Base-by-base conservation (phyloP, 2,329 filamentous ascomycete genomes). In the Fusarium transvaalense region DNA sequence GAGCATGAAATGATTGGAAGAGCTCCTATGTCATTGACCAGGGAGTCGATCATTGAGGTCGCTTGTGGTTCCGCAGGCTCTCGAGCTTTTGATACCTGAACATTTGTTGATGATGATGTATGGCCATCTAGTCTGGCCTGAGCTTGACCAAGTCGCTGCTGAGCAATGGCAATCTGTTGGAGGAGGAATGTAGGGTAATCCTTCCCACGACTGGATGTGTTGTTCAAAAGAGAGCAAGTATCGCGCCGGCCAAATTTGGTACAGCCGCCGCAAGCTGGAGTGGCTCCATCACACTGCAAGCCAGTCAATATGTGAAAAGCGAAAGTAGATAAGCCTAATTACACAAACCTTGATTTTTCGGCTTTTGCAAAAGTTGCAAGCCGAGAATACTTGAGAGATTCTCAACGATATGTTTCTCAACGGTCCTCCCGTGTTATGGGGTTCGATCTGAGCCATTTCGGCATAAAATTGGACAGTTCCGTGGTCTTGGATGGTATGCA, bases 311-410 rank as follows among this genome's bases (percentile, higher is more conserved):
- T 17, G 1, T 6, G 1, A 10, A 2, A 2, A 6, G 2, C 4
- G 3, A 5, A 10, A 2, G 3, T 2, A 15, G 13, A 13, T 4
- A 17, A 3, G 12, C 2, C 5, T 1, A 1, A 5, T 15, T 1
- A 3, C 0, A 7, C 10, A 1, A 6, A 63, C 60, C 42, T 63
- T 63, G 15, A 48, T 63, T 35, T 63, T 63, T 10, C 60, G 31
- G 27, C 31, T 34, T 19, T 63, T 63, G 1, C 60, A 63, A 2
- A 63, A 63, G 2, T 35, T 57, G 17, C 60, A 63, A 7, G 60
- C 60, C 1, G 60, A 63, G 0, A 37, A 10, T 3, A 63, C 23
- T 13, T 64, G 59, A 2, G 61, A 64, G 1, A 64, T 59, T 21
- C 59, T 39, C 3, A 64, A 12, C 4, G 43, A 34, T 7, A 51